A percentile compares a stretch with the other conserved stretches of the same genome.
Evolutionary conservation across 495 filamentous ascomycete genomes (phyloP).

Genomic region (Tuber microsphaerosporum): DNA sequence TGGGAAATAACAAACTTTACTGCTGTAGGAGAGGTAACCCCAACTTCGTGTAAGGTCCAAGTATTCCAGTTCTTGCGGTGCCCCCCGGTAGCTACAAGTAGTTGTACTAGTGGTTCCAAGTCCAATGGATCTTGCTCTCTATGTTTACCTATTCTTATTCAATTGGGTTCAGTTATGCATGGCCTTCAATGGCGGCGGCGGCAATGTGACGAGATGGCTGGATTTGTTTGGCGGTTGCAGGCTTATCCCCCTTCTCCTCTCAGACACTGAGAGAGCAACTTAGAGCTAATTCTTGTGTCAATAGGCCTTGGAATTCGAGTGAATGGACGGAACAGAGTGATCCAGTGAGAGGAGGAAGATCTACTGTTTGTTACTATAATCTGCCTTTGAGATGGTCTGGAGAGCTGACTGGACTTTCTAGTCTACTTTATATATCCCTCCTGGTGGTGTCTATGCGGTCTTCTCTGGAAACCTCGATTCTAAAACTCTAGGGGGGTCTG

Average conservation of each 20-base stretch:
- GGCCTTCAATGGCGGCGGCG: background rate
- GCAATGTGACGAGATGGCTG: background rate
- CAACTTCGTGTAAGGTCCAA: no score
- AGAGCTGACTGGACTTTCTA: constrained; percentile 46
- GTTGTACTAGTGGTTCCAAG: background rate
- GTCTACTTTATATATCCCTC: constrained; percentile 28
- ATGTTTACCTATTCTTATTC: background rate
- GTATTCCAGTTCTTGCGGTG: no score
- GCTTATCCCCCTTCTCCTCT: constrained; percentile 39
- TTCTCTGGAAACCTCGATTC: constrained; percentile 69
- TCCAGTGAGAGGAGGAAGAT: constrained; percentile 61
- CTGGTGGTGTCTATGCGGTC: constrained; percentile 38
- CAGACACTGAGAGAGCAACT: background rate
- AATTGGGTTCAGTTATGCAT: background rate
- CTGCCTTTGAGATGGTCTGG: constrained; percentile 39
- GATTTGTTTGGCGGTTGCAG: constrained; percentile 48
- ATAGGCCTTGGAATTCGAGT: constrained; percentile 54
- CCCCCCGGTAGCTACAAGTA: background rate
- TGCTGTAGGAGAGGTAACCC: no score
- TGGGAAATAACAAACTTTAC: background rate
- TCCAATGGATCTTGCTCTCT: background rate
- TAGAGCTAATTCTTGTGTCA: background rate
- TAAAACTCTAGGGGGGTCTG: constrained; percentile 71
- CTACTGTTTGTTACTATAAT: constrained; percentile 13
- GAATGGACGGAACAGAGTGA: constrained; percentile 68